Base-by-base conservation (phyloP, 495 filamentous ascomycete genomes). In the Daldinia childiae region DNA sequence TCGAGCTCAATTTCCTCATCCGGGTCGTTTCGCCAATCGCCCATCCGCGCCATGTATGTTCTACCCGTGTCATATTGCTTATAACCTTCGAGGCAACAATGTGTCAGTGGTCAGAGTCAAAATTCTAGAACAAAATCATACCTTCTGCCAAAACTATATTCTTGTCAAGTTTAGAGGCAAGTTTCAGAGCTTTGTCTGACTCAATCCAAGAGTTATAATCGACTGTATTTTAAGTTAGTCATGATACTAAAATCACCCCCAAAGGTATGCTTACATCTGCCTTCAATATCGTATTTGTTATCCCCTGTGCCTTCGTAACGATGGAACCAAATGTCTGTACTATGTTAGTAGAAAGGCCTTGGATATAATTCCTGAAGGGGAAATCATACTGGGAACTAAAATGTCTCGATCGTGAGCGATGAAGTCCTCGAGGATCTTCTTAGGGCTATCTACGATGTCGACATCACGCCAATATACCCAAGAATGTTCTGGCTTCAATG, bases 181-280 rank as follows among this genome's bases (percentile, higher is more conserved):
- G 85, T 65, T 88, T 90, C 17, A 90, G 88, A 60, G 84, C 94
- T 78, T 93, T 90, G 48, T 91, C 89, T 17, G 95, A 96, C 83
- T 99, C 95, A 73, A 97, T 89, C 95, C 95, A 99, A 0, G 95
- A 99, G 82, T 99, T 99, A 82, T 98, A 99, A 79, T 99, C 95
- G 74, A 98, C 93, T 97, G 71, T 24, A 34, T 41, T 15, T 11
- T 12, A 27, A 4, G 39, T 54, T 27, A 68, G 71, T 56, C 27
- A 17, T 8, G 24, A 24, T 43, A n/a, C 32, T 26, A n/a, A 14
- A 32, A 45, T 24, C 24, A 29, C 15, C 27, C 36, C 24, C 21
- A 15, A 48, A 3, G 15, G 11, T 6, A 39, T 62, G 85, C 92
- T 77, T 85, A 95, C 93, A 98, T 87, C 92, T 88, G 66, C 95